A percentile compares a stretch with the other conserved stretches of the same genome.
Evolutionary conservation across 228 moss, liverwort and hornwort genomes (phyloP).

Genomic region (Sphagnum fallax): DNA sequence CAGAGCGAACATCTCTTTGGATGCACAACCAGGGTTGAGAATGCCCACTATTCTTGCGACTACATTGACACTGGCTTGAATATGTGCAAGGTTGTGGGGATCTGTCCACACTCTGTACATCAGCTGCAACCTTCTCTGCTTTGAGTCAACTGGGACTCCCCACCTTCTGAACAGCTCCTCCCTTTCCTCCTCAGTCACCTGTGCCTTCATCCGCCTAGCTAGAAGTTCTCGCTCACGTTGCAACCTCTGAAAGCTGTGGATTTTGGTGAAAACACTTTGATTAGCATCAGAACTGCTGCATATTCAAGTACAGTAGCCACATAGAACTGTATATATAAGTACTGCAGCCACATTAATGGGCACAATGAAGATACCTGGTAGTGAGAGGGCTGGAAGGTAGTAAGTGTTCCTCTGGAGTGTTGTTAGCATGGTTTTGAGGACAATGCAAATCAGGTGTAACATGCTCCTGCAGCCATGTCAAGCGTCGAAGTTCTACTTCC

Average conservation of each 20-base stretch:
- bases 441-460: no score
- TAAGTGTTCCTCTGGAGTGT: constrained; percentile 44
- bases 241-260: constrained; percentile 56
- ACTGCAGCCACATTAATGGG: no score
- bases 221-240: constrained; percentile 80
- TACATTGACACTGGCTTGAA: constrained; percentile 89
- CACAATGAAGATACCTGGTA: constrained; percentile 35
- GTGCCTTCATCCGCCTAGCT: constrained; percentile 63
- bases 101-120: constrained; percentile 81
- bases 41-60: constrained; percentile 92
- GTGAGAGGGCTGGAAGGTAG: constrained; percentile 62
- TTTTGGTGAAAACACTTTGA: no score
- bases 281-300: no score
- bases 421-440: constrained; percentile 26
- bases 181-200: constrained; percentile 70
- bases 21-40: constrained; percentile 76
- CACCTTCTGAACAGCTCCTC: constrained; percentile 67
- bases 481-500: constrained; percentile 87
- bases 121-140: constrained; percentile 84
- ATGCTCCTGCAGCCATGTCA: constrained; percentile 90
- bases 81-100: constrained; percentile 68
- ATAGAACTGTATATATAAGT: no score
- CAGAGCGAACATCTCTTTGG: constrained; percentile 97
- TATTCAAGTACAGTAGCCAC: no score
- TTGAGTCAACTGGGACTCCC: constrained; percentile 79